Conservation (phyloP, 305 asterid species). For the Coffea humblotiana region DNA sequence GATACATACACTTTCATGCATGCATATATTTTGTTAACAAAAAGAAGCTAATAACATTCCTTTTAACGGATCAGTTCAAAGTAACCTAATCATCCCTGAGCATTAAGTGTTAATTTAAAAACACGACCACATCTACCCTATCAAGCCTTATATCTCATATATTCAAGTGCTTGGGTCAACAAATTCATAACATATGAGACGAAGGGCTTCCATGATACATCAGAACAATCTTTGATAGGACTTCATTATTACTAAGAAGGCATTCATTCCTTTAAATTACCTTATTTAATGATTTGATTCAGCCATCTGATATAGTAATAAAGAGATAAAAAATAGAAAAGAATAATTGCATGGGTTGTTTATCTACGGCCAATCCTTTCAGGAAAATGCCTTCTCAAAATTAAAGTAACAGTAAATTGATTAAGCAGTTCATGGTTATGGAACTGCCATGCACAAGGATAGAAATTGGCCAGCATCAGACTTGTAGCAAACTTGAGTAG, state of each 20-base stretch:
- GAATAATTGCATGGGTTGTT: too few species aligned
- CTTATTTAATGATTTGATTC: too few species aligned
- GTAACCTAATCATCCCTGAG: neutral
- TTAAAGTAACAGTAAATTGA: neutral
- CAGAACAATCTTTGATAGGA: too few species aligned
- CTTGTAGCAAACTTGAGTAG: neutral
- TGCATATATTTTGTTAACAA: neutral
- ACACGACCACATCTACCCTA: neutral
- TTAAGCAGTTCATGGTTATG: neutral
- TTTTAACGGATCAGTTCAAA: neutral
- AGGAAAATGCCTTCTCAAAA: neutral
- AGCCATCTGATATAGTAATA: too few species aligned
- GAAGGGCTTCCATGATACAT: too few species aligned
- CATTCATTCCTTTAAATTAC: too few species aligned
- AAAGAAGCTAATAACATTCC: neutral
- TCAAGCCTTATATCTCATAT: neutral
- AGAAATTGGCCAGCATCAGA: constrained; percentile 1
- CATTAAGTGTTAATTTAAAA: neutral
- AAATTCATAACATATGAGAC: too few species aligned
- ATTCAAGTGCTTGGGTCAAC: neutral
- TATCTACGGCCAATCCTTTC: neutral
- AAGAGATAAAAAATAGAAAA: too few species aligned
- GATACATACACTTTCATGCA: neutral
- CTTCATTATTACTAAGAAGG: too few species aligned
- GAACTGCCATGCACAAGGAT: neutral